Base-by-base conservation (phyloP, 768 basidiomycete genomes). In the Boletus vinaceobasis region DNA sequence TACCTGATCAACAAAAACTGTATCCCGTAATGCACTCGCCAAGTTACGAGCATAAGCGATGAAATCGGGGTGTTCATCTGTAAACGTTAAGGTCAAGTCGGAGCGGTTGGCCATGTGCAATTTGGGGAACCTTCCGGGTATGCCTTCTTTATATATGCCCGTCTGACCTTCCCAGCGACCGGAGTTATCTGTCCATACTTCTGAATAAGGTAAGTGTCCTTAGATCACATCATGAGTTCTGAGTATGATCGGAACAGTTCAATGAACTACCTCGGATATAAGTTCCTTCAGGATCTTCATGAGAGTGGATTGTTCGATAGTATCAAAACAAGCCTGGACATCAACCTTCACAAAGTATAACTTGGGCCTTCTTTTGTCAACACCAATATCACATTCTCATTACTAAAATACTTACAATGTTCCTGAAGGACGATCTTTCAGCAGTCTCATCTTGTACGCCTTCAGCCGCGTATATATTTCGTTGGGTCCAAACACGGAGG, bases 311-410 rank as follows among this genome's bases (percentile, higher is more conserved):
- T 98, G 97, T 33, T 93, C 86, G 54, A 98, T 98, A 0, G 90
- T 93, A 71, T 99, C 97, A 75, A 98, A 99, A 62, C 94, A 97
- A 7, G 96, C 87, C 57, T 88, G 88, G 17, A 98, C 93, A 66
- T 99, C 97, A 26, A 97, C 83, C 70, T 99, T 99, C 48, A 94
- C 95, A 63, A 99, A 96, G 71, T 94, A 98, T 7, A 98, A 71
- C 58, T 85, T 85, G 0, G 95, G 93, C 36, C 95, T 96, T 48
- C 7, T 53, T 46, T 43, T 10, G 33, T 65, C 26, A 60, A 27
- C 15, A 7, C 8, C 11, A 29, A 21, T 17, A 11, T 38, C 31
- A 1, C 27, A 7, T 27, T 31, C 33, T 42, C 7, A 6, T 36
- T 8, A 6, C 37, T 21, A 29, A n/a, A n/a, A 7, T 38, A 57